Conservation (phyloP, 768 basidiomycete species). For the Tricholoma hemisulphureum region DNA sequence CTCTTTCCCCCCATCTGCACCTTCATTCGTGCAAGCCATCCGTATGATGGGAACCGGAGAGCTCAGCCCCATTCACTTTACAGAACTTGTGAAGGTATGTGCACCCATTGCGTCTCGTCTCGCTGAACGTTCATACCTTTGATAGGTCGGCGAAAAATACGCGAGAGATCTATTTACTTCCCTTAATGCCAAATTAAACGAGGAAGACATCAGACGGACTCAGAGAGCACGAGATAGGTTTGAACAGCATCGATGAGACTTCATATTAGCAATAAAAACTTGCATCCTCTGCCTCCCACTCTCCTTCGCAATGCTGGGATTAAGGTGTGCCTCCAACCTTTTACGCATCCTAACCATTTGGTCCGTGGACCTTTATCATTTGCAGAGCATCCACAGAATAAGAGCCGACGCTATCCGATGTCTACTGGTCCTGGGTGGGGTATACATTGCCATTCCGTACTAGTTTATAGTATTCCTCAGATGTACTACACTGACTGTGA, state of each 20-base stretch:
- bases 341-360: no score
- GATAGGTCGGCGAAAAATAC: conserved; percentile 65
- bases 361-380: no score
- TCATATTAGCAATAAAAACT: background rate
- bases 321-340: no score
- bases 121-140: background rate
- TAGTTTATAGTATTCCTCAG: no score
- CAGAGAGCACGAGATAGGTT: conserved; percentile 61
- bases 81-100: conserved; percentile 65
- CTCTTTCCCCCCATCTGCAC: conserved; percentile 47
- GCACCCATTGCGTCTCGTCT: conserved; percentile 7
- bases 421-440: no score
- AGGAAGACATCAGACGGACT: conserved; percentile 59
- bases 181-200: conserved; percentile 62
- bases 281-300: background rate
- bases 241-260: conserved; percentile 24
- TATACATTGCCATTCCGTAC: no score
- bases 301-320: conserved; percentile 56
- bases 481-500: no score
- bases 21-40: conserved; percentile 57
- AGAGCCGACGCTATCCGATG: no score
- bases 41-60: conserved; percentile 65
- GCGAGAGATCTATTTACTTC: conserved; percentile 55
- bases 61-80: conserved; percentile 46
- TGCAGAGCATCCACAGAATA: no score